Evolutionary conservation across 495 filamentous ascomycete genomes (phyloP), one percentile per base, ranked within the genome.

Genomic region (Beverwykella pulmonaria): DNA sequence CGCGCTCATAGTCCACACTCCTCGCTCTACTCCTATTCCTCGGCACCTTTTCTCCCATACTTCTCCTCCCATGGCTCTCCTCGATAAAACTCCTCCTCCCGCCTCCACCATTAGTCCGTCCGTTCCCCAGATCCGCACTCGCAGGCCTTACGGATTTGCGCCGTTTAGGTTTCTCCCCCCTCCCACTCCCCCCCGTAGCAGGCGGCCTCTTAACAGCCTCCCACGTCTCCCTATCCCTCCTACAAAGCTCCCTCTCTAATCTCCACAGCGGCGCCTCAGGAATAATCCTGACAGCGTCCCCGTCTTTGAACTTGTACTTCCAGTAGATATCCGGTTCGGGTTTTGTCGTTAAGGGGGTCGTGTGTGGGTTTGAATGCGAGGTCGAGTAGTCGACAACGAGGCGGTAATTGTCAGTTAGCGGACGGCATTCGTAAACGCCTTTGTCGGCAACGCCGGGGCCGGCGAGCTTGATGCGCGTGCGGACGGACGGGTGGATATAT

Each of bases 401-500:
- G 23, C 73, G 71, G 80, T 80, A 82, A 71, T 71, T 77, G 54
- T 65, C 70, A 2, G 56, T 58, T 7, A 90, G 75, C 0, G 85
- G 81, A 5, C 78, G 75, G 56, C 80, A 83, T 52, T 81, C 78
- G 75, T 87, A 90, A 32, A 75, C 26, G 9, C 76, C 79, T 26
- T 73, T 70, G 72, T 89, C 86, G 63, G 87, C 80, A 59, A 82
- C 76, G 2, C 84, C 85, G 20, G 87, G 79, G 0, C 87, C 87
- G 48, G 77, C 71, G 67, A 84, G 68, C 66, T 81, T 60, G 75
- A 84, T 72, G 20, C 87, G 79, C 6, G 86, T 77, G 14, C 87
- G 81, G 6, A 86, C 87, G 46, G 79, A 83, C 39, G 84, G 81
- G 66, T 90, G 87, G 55, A 89, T 81, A 58, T 85, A 82, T 78